A percentile compares a stretch with the other conserved stretches of the same genome.
phyloP scores from a whole-genome alignment of 2,329 filamentous ascomycete species.

The Ploettnerulaceae sp. region DNA sequence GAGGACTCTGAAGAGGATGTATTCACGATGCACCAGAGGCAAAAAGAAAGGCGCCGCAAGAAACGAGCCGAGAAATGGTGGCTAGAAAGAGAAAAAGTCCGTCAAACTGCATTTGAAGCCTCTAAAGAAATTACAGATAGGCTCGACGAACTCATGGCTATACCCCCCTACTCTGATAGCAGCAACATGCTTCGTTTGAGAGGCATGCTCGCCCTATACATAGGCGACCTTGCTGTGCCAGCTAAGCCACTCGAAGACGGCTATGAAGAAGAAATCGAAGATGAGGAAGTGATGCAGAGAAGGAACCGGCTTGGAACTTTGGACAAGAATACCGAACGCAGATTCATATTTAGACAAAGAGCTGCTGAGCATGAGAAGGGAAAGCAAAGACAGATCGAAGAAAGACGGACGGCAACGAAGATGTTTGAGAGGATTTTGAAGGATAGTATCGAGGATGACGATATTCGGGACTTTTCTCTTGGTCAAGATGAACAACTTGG shows the following conservation, averaged over 20 bases:
- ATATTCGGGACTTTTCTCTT: slow-evolving; percentile 16
- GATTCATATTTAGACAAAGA: slow-evolving; percentile 23
- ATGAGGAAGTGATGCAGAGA: slow-evolving; percentile 15
- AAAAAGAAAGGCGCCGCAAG: slow-evolving; percentile 12
- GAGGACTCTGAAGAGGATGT: slow-evolving; percentile 24
- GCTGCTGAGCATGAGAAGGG: slow-evolving; percentile 25
- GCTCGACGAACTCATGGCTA: slow-evolving; percentile 67
- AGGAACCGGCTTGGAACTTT: slow-evolving; percentile 16
- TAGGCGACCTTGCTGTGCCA: slow-evolving; percentile 60
- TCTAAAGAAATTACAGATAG: slow-evolving; percentile 60
- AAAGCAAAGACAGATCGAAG: slow-evolving; percentile 27
- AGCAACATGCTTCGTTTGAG: slow-evolving; percentile 63
- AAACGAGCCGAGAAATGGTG: slow-evolving; percentile 24
- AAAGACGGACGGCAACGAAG: slow-evolving; percentile 35
- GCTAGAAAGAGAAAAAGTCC: slow-evolving; percentile 30
- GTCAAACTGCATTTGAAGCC: slow-evolving; percentile 32
- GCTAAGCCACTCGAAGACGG: slow-evolving; percentile 12
- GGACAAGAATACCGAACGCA: slow-evolving; percentile 17
- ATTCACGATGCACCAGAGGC: slow-evolving; percentile 19
- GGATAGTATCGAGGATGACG: slow-evolving; percentile 22
- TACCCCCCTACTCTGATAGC: slow-evolving; percentile 65
- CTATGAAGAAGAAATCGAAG: slow-evolving; percentile 20
- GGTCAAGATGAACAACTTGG: slow-evolving; percentile 11
- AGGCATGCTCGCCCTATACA: slow-evolving; percentile 70
- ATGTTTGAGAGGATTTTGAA: slow-evolving; percentile 37